Base-by-base conservation (phyloP, 345 rosid species). In the Gossypium rotundifolium region DNA sequence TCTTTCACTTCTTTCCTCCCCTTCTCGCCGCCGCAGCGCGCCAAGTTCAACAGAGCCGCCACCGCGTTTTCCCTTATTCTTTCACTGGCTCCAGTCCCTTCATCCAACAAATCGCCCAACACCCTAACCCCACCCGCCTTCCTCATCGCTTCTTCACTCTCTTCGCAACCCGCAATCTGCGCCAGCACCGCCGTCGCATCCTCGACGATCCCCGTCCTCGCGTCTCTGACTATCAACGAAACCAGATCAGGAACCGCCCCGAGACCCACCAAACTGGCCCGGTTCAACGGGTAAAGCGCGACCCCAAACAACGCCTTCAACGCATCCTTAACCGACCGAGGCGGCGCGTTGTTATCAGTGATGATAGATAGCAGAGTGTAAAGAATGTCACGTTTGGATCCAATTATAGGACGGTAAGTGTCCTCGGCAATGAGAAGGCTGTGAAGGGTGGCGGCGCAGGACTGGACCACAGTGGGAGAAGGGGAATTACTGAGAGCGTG, bases 101-200 rank as follows among this genome's bases (percentile, higher is more conserved):
- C 57, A 82, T 91, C 98, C 64, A 92, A 16, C 85, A 92, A 80
- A 81, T 94, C 98, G 60, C 82, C 88, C 74, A 94, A 66, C 42
- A 92, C 87, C 53, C 69, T 75, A 1, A 85, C 76, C 44, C 97
- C 98, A 0, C 86, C 85, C 4, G 82, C 85, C 64, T 68, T 89
- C 51, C 81, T 75, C 70, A 92, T 88, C 22, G 84, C 98, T 20
- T 81, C 90, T 62, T 81, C 91, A 48, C 93, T 85, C 83, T 89
- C 98, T 74, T 87, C 97, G 74, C 97, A 89, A n/a, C 98, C 95
- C 20, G 93, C 97, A 3, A 94, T 81, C 80, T 94, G 98, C 33
- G 97, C 95, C 54, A 91, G 76, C 75, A 94, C 98, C 33, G 97
- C 97, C 76, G 89, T 89, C 20, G 98, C 90, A 74, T 94, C 98